These are phyloP conservation scores for Sphaerulina vaccinii DNA, from an alignment of 2,329 filamentous ascomycete genomes.

Conservation along the genomic window DNA sequence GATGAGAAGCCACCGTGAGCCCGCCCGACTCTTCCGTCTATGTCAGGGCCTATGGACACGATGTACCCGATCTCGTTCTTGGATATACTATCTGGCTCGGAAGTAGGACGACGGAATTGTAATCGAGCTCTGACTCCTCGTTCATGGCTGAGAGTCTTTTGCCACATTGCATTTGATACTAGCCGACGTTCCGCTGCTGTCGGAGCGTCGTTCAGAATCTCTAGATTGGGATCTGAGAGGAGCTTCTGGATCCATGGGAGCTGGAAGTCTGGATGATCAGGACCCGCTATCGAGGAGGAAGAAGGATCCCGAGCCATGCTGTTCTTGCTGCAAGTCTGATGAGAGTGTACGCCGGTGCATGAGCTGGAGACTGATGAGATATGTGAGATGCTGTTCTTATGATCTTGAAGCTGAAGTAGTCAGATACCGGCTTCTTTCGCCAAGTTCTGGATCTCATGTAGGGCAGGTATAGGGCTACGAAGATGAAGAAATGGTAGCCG, in stretches of 20 bases:
- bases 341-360: neutral
- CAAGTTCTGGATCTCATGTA: no score
- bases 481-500: no score
- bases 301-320: neutral
- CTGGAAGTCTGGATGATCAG: slow-evolving; percentile 21
- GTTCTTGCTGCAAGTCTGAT: neutral
- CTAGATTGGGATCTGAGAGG: slow-evolving; percentile 1
- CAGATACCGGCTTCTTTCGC: no score
- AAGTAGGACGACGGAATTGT: slow-evolving; percentile 19
- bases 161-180: slow-evolving; percentile 23
- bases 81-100: slow-evolving; percentile 20
- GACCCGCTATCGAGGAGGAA: neutral
- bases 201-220: neutral
- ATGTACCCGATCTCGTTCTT: slow-evolving; percentile 24
- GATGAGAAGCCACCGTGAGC: slow-evolving; percentile 28
- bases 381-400: no score
- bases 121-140: slow-evolving; percentile 23
- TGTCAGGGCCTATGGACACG: slow-evolving; percentile 22
- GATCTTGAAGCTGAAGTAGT: no score
- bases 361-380: neutral
- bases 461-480: no score
- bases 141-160: slow-evolving; percentile 15
- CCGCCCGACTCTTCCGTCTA: slow-evolving; percentile 28
- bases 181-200: neutral
- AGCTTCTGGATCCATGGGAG: slow-evolving; percentile 17